phyloP scores from a whole-genome alignment of 78 protist species.

The Trichosphaerium sp. region DNA sequence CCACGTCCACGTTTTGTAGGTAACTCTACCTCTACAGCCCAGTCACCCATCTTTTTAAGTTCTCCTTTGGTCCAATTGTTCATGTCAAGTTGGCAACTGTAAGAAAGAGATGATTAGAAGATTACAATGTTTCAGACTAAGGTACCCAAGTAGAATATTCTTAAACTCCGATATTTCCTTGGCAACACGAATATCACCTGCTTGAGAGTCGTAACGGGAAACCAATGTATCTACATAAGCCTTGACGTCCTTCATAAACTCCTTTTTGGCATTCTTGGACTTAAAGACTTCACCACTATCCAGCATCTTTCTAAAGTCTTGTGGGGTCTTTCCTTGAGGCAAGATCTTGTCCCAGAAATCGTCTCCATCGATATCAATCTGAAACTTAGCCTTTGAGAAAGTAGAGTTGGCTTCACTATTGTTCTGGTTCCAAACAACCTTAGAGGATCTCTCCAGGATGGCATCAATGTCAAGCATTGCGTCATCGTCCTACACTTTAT shows the following conservation, averaged over 20 bases:
- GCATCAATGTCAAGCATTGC: constrained; percentile 40
- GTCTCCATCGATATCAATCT: constrained; percentile 49
- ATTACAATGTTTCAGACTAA: too few species aligned
- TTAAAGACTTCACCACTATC: not conserved
- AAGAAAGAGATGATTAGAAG: too few species aligned
- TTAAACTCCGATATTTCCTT: too few species aligned
- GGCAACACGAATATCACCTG: too few species aligned
- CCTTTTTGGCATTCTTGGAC: not conserved
- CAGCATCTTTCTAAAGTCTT: constrained; percentile 25
- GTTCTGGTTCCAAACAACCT: constrained; percentile 15
- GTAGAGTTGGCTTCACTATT: not conserved
- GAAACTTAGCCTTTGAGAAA: constrained; percentile 55
- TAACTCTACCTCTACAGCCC: too few species aligned
- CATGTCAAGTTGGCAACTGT: too few species aligned
- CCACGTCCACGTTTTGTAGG: too few species aligned
- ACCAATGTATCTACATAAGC: not conserved
- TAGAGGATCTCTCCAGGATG: constrained; percentile 38
- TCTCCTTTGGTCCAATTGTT: too few species aligned
- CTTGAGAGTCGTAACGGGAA: not conserved
- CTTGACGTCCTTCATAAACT: not conserved
- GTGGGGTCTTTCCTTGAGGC: constrained; percentile 45
- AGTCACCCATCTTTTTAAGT: too few species aligned
- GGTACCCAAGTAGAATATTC: too few species aligned
- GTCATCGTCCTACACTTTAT: not conserved
- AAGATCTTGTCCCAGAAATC: constrained; percentile 68